A percentile compares a stretch with the other conserved stretches of the same genome.
Conservation (phyloP, 257 asterid genomes). For the Plantago ovata region DNA sequence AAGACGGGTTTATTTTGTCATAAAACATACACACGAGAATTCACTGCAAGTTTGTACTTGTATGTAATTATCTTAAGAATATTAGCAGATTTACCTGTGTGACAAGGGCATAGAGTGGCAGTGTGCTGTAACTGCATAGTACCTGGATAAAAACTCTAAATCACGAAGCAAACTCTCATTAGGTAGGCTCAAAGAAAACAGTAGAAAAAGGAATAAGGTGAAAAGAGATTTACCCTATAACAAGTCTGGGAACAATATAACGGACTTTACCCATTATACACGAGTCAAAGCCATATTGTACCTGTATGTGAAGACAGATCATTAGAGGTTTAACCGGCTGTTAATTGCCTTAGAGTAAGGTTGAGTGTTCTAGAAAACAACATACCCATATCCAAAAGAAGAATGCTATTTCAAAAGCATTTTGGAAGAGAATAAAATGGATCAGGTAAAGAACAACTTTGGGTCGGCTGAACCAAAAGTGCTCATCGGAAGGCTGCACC, state of each 20-base stretch:
- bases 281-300: slow-evolving; percentile 83
- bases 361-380: neutral
- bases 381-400: slow-evolving; percentile 97
- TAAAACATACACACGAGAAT: no score
- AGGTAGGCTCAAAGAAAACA: neutral
- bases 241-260: slow-evolving; percentile 75
- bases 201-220: neutral
- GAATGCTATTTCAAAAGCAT: slow-evolving; percentile 94
- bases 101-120: slow-evolving; percentile 89
- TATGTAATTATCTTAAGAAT: no score
- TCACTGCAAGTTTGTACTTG: no score
- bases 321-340: neutral
- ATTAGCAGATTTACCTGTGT: slow-evolving; percentile 57
- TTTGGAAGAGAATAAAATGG: slow-evolving; percentile 94
- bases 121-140: slow-evolving; percentile 89
- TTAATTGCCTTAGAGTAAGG: neutral
- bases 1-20: no score
- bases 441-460: slow-evolving; percentile 69
- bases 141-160: slow-evolving; percentile 80
- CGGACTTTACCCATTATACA: slow-evolving; percentile 92
- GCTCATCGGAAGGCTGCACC: slow-evolving; percentile 85
- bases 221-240: slow-evolving; percentile 59
- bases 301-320: slow-evolving; percentile 31
- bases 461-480: slow-evolving; percentile 89
- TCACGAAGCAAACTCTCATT: slow-evolving; percentile 13